A percentile compares a stretch with the other conserved stretches of the same genome.
Conservation (phyloP, 768 basidiomycete species). For the Fomitopsis pulvina region DNA sequence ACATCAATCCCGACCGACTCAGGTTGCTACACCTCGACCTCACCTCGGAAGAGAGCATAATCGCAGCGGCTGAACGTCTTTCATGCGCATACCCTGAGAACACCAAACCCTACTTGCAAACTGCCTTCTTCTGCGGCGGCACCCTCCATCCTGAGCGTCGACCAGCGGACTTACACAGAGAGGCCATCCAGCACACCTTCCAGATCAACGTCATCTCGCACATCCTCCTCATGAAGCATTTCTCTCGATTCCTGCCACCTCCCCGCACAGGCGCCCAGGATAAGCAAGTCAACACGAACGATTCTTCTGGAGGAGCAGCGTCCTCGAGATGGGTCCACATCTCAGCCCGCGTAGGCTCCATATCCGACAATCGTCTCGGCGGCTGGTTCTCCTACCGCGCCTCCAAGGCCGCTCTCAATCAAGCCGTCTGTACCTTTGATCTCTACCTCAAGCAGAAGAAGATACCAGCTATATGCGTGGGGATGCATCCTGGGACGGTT, state of each 20-base stretch:
- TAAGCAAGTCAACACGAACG: too few species aligned
- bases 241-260: slow-evolving; percentile 48
- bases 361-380: slow-evolving; percentile 49
- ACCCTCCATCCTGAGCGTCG: slow-evolving; percentile 49
- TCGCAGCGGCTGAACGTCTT: slow-evolving; percentile 38
- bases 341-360: slow-evolving; percentile 52
- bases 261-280: too few species aligned
- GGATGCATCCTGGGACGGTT: slow-evolving; percentile 55
- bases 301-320: background rate
- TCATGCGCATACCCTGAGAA: slow-evolving; percentile 27
- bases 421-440: slow-evolving; percentile 57
- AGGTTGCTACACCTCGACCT: slow-evolving; percentile 44
- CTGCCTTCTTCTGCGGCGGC: slow-evolving; percentile 50
- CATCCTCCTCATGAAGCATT: slow-evolving; percentile 56
- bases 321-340: slow-evolving; percentile 55
- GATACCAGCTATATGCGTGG: slow-evolving; percentile 43
- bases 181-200: slow-evolving; percentile 38
- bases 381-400: slow-evolving; percentile 61
- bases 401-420: slow-evolving; percentile 58
- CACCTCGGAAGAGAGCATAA: slow-evolving; percentile 43
- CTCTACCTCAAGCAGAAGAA: slow-evolving; percentile 42
- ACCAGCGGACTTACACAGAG: slow-evolving; percentile 40
- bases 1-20: slow-evolving; percentile 39
- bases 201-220: slow-evolving; percentile 55
- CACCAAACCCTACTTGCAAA: slow-evolving; percentile 36